Conservation (phyloP, 495 filamentous ascomycete species). For the Parachaetomium inaequale region DNA sequence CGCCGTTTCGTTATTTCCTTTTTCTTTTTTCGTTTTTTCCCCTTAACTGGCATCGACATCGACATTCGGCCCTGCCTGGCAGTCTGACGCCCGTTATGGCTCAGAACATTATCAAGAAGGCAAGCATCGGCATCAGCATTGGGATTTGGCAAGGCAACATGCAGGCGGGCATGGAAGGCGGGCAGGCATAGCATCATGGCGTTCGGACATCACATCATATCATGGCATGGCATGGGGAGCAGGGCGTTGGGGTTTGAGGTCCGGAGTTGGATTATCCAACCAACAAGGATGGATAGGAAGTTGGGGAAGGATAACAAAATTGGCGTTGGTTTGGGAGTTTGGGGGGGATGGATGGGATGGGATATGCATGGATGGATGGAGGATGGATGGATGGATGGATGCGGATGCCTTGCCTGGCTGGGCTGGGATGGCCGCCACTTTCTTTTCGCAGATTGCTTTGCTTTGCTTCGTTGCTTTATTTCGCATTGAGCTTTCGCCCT, state of each 20-base stretch:
- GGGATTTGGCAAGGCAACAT: background rate
- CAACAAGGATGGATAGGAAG: constrained; percentile 1
- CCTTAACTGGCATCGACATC: background rate
- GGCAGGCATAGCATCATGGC: no score
- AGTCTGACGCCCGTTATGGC: background rate
- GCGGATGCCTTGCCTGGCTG: background rate
- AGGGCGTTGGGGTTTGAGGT: no score
- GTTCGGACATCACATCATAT: background rate
- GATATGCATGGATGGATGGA: background rate
- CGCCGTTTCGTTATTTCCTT: background rate
- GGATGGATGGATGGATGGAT: background rate
- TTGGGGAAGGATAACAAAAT: background rate
- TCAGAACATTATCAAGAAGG: background rate
- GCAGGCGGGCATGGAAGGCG: no score
- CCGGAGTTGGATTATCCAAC: background rate
- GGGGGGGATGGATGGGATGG: background rate
- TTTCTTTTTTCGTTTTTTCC: background rate
- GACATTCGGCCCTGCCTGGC: background rate
- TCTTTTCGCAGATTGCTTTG: no score
- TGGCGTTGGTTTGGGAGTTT: background rate
- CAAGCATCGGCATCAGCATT: background rate
- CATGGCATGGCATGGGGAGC: background rate
- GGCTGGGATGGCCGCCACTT: background rate
- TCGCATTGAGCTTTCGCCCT: background rate
- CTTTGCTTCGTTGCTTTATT: background rate